Evolutionary conservation across 116 monocot genomes (phyloP).

Genomic region (Posidonia oceanica): DNA sequence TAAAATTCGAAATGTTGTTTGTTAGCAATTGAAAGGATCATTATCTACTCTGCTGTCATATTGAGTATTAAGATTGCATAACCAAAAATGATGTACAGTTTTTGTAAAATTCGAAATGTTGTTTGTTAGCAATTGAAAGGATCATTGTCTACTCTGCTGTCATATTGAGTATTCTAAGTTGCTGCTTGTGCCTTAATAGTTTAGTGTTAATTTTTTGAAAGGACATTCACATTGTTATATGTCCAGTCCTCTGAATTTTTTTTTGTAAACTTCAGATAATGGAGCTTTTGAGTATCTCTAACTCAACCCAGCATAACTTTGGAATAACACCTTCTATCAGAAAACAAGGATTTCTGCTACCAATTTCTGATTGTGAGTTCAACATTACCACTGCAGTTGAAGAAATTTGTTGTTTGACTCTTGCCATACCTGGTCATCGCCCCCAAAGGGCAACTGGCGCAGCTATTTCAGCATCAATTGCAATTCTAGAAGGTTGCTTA

Average conservation of each 20-base stretch:
- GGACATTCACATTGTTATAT: neutral
- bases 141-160: too few relatives aligned
- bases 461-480: slow-evolving; percentile 72
- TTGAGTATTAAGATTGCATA: too few relatives aligned
- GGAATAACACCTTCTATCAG: slow-evolving; percentile 17
- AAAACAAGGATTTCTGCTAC: slow-evolving; percentile 61
- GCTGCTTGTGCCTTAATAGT: neutral
- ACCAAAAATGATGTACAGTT: too few relatives aligned
- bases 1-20: too few relatives aligned
- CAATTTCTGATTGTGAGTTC: slow-evolving; percentile 86
- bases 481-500: slow-evolving; percentile 66
- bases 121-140: too few relatives aligned
- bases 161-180: too few relatives aligned
- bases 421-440: slow-evolving; percentile 35
- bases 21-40: too few relatives aligned
- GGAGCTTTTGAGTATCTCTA: slow-evolving; percentile 47
- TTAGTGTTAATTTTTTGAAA: neutral
- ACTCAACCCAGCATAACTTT: slow-evolving; percentile 13
- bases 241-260: neutral
- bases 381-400: slow-evolving; percentile 70
- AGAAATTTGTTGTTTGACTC: slow-evolving; percentile 35
- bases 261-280: slow-evolving; percentile 35
- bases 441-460: slow-evolving; percentile 67
- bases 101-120: too few relatives aligned
- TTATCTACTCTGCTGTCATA: too few relatives aligned